A percentile compares a stretch with the other conserved stretches of the same genome.
Evolutionary conservation across 352 stramenopile species (phyloP).

Genomic region (Aphanomyces cochlioides): DNA sequence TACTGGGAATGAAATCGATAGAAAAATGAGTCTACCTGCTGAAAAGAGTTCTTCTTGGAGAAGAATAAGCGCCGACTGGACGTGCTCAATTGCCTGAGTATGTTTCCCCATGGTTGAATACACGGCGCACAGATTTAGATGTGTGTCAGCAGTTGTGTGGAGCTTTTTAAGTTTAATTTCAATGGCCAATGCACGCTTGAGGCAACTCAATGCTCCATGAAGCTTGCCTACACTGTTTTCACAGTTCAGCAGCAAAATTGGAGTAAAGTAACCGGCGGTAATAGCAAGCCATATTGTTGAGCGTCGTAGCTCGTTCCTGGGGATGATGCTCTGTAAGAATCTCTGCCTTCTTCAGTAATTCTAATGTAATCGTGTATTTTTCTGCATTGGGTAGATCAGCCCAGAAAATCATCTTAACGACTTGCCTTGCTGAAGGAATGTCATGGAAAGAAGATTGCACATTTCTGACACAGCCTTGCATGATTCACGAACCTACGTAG

Average conservation of each 20-base stretch:
- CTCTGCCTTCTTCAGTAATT: conserved; percentile 92
- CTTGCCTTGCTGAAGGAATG: conserved; percentile 85
- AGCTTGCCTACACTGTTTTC: conserved; percentile 61
- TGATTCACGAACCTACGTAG: conserved; percentile 38
- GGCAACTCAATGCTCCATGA: conserved; percentile 86
- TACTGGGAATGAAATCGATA: conserved; percentile 25
- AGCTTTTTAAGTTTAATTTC: conserved; percentile 70
- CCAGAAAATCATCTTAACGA: too few species aligned
- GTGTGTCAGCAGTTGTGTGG: conserved; percentile 86
- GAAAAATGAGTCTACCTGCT: neutral
- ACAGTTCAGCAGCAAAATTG: neutral
- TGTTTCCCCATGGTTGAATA: conserved; percentile 87
- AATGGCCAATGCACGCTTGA: conserved; percentile 87
- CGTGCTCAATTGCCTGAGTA: conserved; percentile 77
- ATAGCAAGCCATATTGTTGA: conserved; percentile 94
- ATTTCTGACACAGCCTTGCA: conserved; percentile 90
- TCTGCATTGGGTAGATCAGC: conserved; percentile 35
- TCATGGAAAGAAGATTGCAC: conserved; percentile 93
- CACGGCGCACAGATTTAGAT: conserved; percentile 92
- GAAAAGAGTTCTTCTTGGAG: conserved; percentile 87
- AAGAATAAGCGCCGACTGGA: conserved; percentile 81
- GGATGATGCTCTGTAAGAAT: conserved; percentile 85
- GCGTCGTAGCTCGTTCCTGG: conserved; percentile 79
- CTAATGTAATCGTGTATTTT: conserved; percentile 88
- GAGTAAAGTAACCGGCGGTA: conserved; percentile 59